Evolutionary conservation across 169 alveolate species (phyloP).

Genomic region (Plasmodium coatneyi): DNA sequence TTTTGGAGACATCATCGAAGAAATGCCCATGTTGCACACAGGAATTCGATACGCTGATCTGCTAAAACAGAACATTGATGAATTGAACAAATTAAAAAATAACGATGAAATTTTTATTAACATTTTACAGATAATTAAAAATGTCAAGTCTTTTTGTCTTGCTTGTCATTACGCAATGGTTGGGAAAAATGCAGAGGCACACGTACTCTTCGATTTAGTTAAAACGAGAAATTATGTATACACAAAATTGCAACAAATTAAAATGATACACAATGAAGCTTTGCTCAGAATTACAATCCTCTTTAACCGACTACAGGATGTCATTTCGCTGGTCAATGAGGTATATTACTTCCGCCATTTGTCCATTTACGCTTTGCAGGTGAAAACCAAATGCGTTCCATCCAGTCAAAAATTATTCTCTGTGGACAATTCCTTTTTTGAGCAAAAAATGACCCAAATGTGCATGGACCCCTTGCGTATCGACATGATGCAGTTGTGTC

Average conservation of each 20-base stretch:
- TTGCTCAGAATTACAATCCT: constrained; percentile 76
- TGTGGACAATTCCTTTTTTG: constrained; percentile 40
- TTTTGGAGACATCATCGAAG: constrained; percentile 27
- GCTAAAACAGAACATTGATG: constrained; percentile 81
- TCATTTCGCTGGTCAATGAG: constrained; percentile 33
- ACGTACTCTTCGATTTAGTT: constrained; percentile 81
- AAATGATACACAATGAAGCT: constrained; percentile 51
- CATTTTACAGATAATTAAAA: constrained; percentile 79
- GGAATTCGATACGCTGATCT: constrained; percentile 82
- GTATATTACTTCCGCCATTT: constrained; percentile 47
- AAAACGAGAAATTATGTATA: constrained; percentile 76
- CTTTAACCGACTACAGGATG: constrained; percentile 76
- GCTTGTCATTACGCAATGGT: constrained; percentile 76
- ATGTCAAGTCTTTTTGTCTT: constrained; percentile 78
- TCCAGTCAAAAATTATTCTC: not conserved
- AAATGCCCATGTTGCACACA: constrained; percentile 38
- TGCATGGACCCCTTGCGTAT: constrained; percentile 19
- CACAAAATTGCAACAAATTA: constrained; percentile 21
- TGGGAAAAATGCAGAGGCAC: constrained; percentile 80
- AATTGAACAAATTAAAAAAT: constrained; percentile 64
- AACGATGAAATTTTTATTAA: constrained; percentile 75
- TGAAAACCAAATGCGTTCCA: constrained; percentile 28
- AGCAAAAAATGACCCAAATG: constrained; percentile 26
- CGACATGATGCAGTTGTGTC: constrained; percentile 36
- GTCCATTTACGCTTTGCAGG: constrained; percentile 53